Base-by-base conservation (phyloP, 805 yeast species). In the Teunomyces pallodes region DNA sequence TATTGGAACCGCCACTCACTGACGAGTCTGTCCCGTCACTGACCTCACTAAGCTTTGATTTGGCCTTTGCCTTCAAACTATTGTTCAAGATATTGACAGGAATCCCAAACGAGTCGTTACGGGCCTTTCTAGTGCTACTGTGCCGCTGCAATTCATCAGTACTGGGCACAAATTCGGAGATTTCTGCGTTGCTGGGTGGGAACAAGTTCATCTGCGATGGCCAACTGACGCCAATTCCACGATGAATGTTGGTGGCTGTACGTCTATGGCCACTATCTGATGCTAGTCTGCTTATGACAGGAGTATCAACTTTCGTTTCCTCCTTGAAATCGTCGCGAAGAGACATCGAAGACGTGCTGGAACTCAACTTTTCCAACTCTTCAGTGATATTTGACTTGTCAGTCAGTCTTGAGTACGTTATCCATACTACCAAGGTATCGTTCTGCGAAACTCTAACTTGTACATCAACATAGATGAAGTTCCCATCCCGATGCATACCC, bases 401-500 rank as follows among this genome's bases (percentile, higher is more conserved):
- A 46, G 61, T 52, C 45, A 52, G 65, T 57, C 92, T 81, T 1
- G 92, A 84, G 61, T 87, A 90, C 0, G 96, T 89, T 9, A 92
- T 77, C 97, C 97, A 92, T 16, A 91, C 65, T 3, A 88, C 82
- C 45, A 78, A 76, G 6, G 83, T 73, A 14, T 80, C 82, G 10
- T 71, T 59, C 16, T 80, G 76, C 28, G 87, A 72, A 2, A 88
- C 87, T 48, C 97, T 75, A 44, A 92, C 61, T 65, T 91, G 97
- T 10, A 88, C 80, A 66, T 91, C 97, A 35, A 91, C 76, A 47
- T 76, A 77, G 26, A 90, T 68, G 2, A 55, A 45, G 20, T 80
- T 72, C 0, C 96, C 96, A 65, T 87, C 91, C 26, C 80, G 61
- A 60, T 89, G 96, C 2, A 69, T 57, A 9, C 87, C 96, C 49